phyloP scores from a whole-genome alignment of 2,329 filamentous ascomycete species.

The Basipetospora sp. region DNA sequence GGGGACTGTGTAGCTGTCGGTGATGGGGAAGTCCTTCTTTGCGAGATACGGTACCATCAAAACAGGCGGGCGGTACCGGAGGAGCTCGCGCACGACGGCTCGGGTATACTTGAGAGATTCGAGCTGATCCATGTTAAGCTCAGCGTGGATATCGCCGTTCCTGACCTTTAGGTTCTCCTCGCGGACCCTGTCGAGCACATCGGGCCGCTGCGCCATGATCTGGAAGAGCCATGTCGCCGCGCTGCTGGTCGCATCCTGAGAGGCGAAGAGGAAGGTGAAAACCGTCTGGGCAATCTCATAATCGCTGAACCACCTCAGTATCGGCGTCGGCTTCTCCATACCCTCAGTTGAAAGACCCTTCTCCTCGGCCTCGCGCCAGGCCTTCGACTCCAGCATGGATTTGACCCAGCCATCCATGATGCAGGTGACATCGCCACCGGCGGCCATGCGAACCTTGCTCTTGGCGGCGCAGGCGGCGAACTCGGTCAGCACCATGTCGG shows the following conservation, averaged over 20 bases:
- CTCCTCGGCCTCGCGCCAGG: constrained; percentile 64
- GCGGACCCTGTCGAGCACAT: constrained; percentile 74
- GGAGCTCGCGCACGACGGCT: constrained; percentile 77
- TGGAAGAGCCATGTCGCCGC: constrained; percentile 94
- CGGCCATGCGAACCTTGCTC: constrained; percentile 80
- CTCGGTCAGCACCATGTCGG: constrained; percentile 79
- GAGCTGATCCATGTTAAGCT: constrained; percentile 68
- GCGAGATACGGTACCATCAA: constrained; percentile 91
- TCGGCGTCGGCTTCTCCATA: constrained; percentile 64
- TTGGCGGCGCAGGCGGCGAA: constrained; percentile 87
- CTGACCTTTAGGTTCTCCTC: constrained; percentile 74
- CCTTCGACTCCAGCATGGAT: constrained; percentile 71
- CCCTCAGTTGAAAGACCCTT: constrained; percentile 53
- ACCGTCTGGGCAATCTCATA: constrained; percentile 85
- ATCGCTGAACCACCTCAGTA: constrained; percentile 77
- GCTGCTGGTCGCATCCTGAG: constrained; percentile 89
- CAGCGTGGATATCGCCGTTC: constrained; percentile 56
- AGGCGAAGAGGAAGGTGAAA: constrained; percentile 94
- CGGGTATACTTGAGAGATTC: constrained; percentile 83
- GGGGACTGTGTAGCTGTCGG: constrained; percentile 72
- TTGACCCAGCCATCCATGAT: constrained; percentile 94
- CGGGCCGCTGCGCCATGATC: constrained; percentile 82
- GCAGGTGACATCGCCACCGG: constrained; percentile 72
- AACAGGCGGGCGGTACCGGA: constrained; percentile 89
- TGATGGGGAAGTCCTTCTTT: constrained; percentile 91